Evolutionary conservation across 2,329 filamentous ascomycete species (phyloP).

Genomic region (Lachnellula cervina): DNA sequence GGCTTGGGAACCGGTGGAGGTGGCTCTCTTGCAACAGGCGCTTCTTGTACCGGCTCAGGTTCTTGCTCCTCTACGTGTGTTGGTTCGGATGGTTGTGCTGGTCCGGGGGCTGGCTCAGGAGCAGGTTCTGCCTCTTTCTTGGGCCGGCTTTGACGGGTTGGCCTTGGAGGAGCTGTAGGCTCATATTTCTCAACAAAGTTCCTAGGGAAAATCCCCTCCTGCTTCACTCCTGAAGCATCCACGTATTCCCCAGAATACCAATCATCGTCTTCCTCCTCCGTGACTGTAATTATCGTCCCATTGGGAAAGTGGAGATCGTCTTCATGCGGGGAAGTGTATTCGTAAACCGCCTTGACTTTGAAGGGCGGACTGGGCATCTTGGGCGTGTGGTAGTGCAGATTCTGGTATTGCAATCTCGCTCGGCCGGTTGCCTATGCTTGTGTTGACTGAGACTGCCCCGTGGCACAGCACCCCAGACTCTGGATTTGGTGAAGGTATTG

Average conservation of each 20-base stretch:
- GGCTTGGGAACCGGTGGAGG: constrained; percentile 33
- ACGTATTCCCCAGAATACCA: constrained; percentile 90
- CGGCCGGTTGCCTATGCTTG: constrained; percentile 19
- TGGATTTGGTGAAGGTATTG: constrained; percentile 7
- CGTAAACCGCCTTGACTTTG: constrained; percentile 93
- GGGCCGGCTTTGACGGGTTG: constrained; percentile 61
- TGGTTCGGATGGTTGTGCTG: constrained; percentile 25
- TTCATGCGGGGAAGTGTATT: constrained; percentile 88
- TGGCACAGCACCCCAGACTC: constrained; percentile 14
- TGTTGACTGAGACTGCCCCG: constrained; percentile 10
- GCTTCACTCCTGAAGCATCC: constrained; percentile 67
- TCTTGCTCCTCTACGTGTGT: constrained; percentile 34
- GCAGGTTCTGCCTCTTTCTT: constrained; percentile 49
- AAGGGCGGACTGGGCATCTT: constrained; percentile 70
- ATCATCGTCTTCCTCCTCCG: constrained; percentile 84
- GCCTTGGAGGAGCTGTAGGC: constrained; percentile 82
- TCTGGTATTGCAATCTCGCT: constrained; percentile 19
- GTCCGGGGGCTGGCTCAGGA: constrained; percentile 34
- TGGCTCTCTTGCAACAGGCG: constrained; percentile 29
- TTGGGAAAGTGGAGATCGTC: constrained; percentile 85
- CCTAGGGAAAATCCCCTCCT: constrained; percentile 85
- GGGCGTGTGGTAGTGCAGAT: constrained; percentile 31
- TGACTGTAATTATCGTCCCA: constrained; percentile 91
- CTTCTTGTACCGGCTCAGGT: constrained; percentile 36
- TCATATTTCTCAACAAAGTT: constrained; percentile 98